These are phyloP conservation scores for Russula vinacea DNA, from an alignment of 768 basidiomycete genomes.

Conservation along the genomic window DNA sequence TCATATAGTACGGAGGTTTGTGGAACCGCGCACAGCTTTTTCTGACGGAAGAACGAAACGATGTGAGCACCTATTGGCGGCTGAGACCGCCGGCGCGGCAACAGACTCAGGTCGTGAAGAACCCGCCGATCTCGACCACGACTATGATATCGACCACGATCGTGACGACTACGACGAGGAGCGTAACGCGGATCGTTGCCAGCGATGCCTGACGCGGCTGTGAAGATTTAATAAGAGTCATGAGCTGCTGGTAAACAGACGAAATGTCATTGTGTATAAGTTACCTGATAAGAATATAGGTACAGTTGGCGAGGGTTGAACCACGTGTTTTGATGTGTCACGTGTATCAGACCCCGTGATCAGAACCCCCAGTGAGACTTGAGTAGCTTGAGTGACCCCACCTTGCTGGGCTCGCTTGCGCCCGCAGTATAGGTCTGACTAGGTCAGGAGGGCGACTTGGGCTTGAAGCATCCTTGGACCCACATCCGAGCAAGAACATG, in stretches of 20 bases:
- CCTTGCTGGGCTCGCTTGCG: no score
- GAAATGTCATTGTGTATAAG: no score
- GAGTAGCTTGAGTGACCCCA: no score
- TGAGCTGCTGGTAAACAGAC: no score
- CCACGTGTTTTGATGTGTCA: no score
- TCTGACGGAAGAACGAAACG: conserved; percentile 20
- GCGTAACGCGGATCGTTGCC: neutral
- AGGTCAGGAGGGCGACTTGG: conserved; percentile 23
- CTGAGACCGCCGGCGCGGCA: conserved; percentile 18
- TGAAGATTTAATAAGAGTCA: no score
- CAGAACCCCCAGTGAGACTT: no score
- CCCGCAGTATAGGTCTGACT: no score
- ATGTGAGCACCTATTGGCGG: conserved; percentile 27
- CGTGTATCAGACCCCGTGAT: no score
- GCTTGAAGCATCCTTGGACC: conserved; percentile 67
- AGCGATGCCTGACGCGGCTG: no score
- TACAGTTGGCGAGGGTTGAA: no score
- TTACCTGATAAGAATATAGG: no score
- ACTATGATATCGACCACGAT: conserved; percentile 28
- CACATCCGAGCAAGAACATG: conserved; percentile 69
- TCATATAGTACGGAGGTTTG: neutral
- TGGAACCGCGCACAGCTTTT: conserved; percentile 17
- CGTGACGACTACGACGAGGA: conserved; percentile 22
- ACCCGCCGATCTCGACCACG: conserved; percentile 20
- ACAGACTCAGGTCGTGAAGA: conserved; percentile 20